phyloP scores from a whole-genome alignment of 805 yeast species.

The Teunomyces pallodes region DNA sequence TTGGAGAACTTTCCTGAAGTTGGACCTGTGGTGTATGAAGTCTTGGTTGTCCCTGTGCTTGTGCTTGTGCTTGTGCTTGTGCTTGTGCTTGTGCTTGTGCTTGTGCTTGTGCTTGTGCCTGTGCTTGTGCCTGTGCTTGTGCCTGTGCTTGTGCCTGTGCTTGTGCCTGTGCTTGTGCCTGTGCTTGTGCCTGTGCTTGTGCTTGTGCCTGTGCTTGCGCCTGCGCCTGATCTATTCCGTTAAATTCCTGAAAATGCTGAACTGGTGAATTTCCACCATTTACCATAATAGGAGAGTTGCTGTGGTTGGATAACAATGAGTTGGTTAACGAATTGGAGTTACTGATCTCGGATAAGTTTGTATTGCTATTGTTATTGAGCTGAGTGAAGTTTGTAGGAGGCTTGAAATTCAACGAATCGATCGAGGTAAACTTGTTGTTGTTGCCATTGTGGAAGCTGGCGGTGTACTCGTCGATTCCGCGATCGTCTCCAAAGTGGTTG shows the following conservation, averaged over 20 bases:
- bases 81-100: conserved; percentile 11
- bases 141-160: conserved; percentile 7
- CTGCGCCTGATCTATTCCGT: conserved; percentile 9
- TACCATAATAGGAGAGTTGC: conserved; percentile 8
- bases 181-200: conserved; percentile 10
- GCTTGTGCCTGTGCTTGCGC: conserved; percentile 12
- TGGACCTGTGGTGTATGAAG: conserved; percentile 11
- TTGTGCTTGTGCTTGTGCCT: conserved; percentile 5
- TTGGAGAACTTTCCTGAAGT: conserved; percentile 7
- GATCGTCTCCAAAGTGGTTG: conserved; percentile 11
- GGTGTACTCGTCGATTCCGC: conserved; percentile 10
- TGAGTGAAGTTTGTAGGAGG: conserved; percentile 44
- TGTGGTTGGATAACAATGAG: conserved; percentile 17
- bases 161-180: conserved; percentile 12
- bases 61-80: conserved; percentile 11
- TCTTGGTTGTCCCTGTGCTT: conserved; percentile 11
- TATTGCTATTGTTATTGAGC: conserved; percentile 37
- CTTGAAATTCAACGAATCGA: conserved; percentile 37
- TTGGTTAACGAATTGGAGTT: conserved; percentile 22
- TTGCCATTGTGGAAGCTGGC: conserved; percentile 6
- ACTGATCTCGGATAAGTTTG: conserved; percentile 38
- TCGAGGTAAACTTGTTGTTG: conserved; percentile 31
- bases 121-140: conserved; percentile 4
- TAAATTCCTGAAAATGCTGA: conserved; percentile 4
- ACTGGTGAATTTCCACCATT: conserved; percentile 4